Conservation (phyloP, 2,329 filamentous ascomycete species). For the Colletotrichum destructivum region DNA sequence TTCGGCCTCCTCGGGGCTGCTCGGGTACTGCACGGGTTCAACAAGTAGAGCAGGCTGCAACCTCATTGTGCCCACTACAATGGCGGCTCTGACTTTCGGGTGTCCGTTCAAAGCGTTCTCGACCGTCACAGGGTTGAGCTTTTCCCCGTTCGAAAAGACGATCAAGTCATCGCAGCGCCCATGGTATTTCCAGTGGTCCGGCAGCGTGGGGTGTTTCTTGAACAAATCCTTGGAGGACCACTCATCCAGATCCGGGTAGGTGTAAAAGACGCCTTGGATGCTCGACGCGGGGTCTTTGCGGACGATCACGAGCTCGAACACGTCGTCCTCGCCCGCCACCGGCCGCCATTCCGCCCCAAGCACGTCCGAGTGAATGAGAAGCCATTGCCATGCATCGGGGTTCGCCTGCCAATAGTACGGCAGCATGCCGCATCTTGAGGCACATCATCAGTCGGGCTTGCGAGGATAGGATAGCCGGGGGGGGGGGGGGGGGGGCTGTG, state of each 20-base stretch:
- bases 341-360: neutral
- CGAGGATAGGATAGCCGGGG: too few species aligned
- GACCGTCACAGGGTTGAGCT: constrained; percentile 61
- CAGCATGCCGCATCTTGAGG: neutral
- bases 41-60: constrained; percentile 64
- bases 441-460: too few species aligned
- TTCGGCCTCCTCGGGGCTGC: constrained; percentile 41
- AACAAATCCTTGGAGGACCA: constrained; percentile 62
- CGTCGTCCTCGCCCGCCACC: constrained; percentile 1
- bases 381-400: constrained; percentile 1
- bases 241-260: constrained; percentile 52
- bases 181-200: constrained; percentile 51
- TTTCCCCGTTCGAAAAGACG: constrained; percentile 66
- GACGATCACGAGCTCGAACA: constrained; percentile 1
- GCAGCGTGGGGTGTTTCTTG: constrained; percentile 53
- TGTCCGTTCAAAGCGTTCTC: constrained; percentile 57
- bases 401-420: neutral
- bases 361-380: neutral
- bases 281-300: neutral
- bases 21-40: constrained; percentile 55
- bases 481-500: too few species aligned
- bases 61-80: constrained; percentile 61
- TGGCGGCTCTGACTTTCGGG: constrained; percentile 56
- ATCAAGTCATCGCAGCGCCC: constrained; percentile 57
- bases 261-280: constrained; percentile 54